Evolutionary conservation across 2,329 filamentous ascomycete genomes (phyloP), one percentile per base, ranked within the genome.

Genomic region (Ophiostoma ulmi): DNA sequence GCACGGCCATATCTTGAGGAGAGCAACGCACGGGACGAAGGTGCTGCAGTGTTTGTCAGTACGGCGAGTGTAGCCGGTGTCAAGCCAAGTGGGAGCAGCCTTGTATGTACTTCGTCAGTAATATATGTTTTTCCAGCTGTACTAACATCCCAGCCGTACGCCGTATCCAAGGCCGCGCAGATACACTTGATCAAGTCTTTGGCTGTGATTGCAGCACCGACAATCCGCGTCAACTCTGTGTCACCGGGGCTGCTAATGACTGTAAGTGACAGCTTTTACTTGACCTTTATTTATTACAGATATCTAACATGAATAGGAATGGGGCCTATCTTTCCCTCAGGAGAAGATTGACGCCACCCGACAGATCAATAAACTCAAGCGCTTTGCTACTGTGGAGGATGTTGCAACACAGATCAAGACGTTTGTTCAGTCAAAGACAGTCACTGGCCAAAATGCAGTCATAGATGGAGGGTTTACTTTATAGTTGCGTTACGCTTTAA

Each of bases 101-200:
- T 90, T 73, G 83, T 85, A 76, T 20, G 75, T 78, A 72, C 22
- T n/a, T 36, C 52, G 14, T 44, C 17, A 17, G 20, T n/a, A 5
- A n/a, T 35, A 5, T 1, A 20, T 26, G 14, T 64, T 64, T 39
- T 20, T 1, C 6, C 17, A 36, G 20, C 2, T 31, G 20, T 44
- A 61, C 31, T 20, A 36, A 39, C 31, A 39, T 10, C 61, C 31
- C 55, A 85, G 89, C 86, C 92, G 5, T 95, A 95, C 76, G 83
- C 88, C 0, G 89, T 93, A 22, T 91, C 90, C 61, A 95, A 95
- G 78, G 86, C 91, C 0, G 92, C 92, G 10, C 86, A 89, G 70
- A 79, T 88, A 52, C 87, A 89, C 75, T 80, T 89, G 1, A 80
- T 82, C 22, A 88, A 86, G 74, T 81, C 80, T 10, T 78, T 88